These are phyloP conservation scores for Cutaneotrichosporon dermatis DNA, from an alignment of 1,284 basidiomycete species.

Conservation along the genomic window DNA sequence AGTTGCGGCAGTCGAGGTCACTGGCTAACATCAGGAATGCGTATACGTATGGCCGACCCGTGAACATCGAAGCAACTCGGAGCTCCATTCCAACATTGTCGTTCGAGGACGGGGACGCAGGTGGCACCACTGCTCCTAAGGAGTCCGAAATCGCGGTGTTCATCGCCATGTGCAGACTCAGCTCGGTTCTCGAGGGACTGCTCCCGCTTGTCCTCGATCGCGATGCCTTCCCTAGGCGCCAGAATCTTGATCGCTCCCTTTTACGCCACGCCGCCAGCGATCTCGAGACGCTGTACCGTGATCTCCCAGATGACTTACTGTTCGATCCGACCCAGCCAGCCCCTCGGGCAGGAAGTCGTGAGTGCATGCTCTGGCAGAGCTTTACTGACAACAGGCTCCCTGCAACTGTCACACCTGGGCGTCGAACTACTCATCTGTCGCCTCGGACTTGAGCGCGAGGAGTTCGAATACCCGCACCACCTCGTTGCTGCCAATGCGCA, in stretches of 20 bases:
- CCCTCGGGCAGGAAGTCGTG: neutral
- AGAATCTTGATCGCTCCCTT: slow-evolving; percentile 7
- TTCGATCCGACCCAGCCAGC: slow-evolving; percentile 3
- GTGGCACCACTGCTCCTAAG: neutral
- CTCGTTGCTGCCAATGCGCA: slow-evolving; percentile 5
- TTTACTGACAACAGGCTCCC: slow-evolving; percentile 1
- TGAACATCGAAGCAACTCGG: slow-evolving; percentile 12
- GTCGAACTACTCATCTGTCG: slow-evolving; percentile 18
- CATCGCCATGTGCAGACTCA: slow-evolving; percentile 15
- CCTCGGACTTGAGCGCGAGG: slow-evolving; percentile 18
- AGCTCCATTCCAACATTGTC: slow-evolving; percentile 12
- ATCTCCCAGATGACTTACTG: slow-evolving; percentile 11
- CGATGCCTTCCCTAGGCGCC: neutral
- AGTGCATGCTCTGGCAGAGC: neutral
- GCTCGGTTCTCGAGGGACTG: slow-evolving; percentile 12
- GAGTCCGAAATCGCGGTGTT: slow-evolving; percentile 15
- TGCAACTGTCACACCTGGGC: slow-evolving; percentile 17
- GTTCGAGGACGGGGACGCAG: slow-evolving; percentile 15
- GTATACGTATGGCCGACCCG: slow-evolving; percentile 20
- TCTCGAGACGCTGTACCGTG: slow-evolving; percentile 16
- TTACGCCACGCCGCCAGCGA: slow-evolving; percentile 15
- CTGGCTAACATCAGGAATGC: slow-evolving; percentile 11
- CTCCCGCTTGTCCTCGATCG: slow-evolving; percentile 17
- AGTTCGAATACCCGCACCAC: slow-evolving; percentile 8
- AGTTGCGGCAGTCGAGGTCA: neutral